Percentiles rank a stretch among this genome's conserved stretches.
Evolutionary conservation across 129 eudicot genomes (phyloP).

Genomic region (sunflower (Helianthus annuus)): HanXRQr2.0-SUNRISE NC_035436.2:204771967-204772466

Average conservation of each 20-base stretch:
- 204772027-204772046: no score
- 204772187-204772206: conserved; percentile 28
- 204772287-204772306: not conserved
- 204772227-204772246: conserved; percentile 18
- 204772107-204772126: not conserved
- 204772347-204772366: not conserved
- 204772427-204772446: no score
- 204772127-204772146: not conserved
- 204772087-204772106: no score
- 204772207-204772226: conserved; percentile 20
- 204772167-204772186: conserved; percentile 22
- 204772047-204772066: no score
- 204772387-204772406: not conserved
- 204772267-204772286: conserved; percentile 3
- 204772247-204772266: conserved; percentile 37
- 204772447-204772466: no score
- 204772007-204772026: no score
- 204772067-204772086: no score
- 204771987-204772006: no score
- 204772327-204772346: not conserved
- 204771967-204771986: no score
- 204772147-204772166: conserved; percentile 24
- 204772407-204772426: not conserved
- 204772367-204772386: not conserved
- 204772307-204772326: not conserved